Evolutionary conservation across 805 yeast genomes (phyloP), one percentile per base, ranked within the genome.

Genomic region (Yarrowia sp.): DNA sequence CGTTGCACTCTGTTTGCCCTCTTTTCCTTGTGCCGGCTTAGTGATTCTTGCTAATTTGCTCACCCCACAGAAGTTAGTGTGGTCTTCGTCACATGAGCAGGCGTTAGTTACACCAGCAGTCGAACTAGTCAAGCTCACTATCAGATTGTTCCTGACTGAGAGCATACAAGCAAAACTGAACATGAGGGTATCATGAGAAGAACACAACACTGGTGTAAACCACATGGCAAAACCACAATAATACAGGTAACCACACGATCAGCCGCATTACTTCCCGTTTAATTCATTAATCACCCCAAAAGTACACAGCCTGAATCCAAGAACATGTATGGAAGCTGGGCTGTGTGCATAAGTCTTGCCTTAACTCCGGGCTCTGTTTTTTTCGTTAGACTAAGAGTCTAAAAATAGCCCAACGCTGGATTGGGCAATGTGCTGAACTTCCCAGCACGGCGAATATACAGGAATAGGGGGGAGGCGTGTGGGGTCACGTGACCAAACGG

Each of bases 321-420:
- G 63, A 56, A 41, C 63, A 56, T 56, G 63, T 56, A 56, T 56
- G 63, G 63, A 56, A 56, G 63, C 63, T 42, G 63, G 63, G 63
- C 63, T 56, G 63, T 56, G 63, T 56, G 63, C 63, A 41, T 56
- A 56, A 41, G 63, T 42, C 63, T 56, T 26, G 48, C 48, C 59
- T 53, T 22, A 41, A 56, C 48, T 56, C 46, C 36, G 46, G 38
- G 12, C 35, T 15, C 12, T 11, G 12, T 53, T 53, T 53, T 38
- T 52, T 2, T 12, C 35, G 19, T 36, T 16, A 10, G 14, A 15
- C 12, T 1, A 7, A 11, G 14, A 9, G 16, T 14, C 59, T 53
- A 53, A 53, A 53, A 53, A 53, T 53, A 53, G n/a, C 59, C 40
- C 32, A 26, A 26, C 32, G 32, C 32, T 26, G 32, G 32, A 26